phyloP scores from a whole-genome alignment of 2,329 filamentous ascomycete species.

The Nemania sp. region DNA sequence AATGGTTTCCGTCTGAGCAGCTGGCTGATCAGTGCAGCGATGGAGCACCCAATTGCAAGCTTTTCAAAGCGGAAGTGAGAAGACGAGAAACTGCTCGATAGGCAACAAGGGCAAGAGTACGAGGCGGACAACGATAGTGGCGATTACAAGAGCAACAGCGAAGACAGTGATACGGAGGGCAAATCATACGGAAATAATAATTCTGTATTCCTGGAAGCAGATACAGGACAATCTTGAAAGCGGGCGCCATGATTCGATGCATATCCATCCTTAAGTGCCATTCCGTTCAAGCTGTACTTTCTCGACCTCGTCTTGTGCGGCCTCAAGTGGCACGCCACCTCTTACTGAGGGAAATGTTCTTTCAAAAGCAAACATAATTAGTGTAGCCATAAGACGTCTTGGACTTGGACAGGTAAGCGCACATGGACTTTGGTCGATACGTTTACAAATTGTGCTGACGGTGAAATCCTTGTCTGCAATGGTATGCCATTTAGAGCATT shows the following conservation, averaged over 20 bases:
- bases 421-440: too few species aligned
- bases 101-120: background rate
- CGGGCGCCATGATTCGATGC: background rate
- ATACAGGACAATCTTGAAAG: conserved; percentile 4
- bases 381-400: too few species aligned
- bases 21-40: conserved; percentile 1
- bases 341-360: too few species aligned
- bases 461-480: too few species aligned
- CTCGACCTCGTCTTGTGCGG: background rate
- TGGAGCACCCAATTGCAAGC: conserved; percentile 5
- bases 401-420: too few species aligned
- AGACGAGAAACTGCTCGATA: background rate
- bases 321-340: too few species aligned
- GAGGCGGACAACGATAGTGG: background rate
- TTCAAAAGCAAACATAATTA: too few species aligned
- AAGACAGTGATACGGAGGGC: conserved; percentile 1
- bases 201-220: background rate
- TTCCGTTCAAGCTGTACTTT: background rate
- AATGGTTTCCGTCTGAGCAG: conserved; percentile 10
- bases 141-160: too few species aligned
- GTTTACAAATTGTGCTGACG: too few species aligned
- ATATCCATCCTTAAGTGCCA: background rate
- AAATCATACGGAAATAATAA: conserved; percentile 6
- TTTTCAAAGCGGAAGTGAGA: conserved; percentile 3
- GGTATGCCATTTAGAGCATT: too few species aligned